Evolutionary conservation across 345 rosid genomes (phyloP), one percentile per base, ranked within the genome.

Genomic region (Erysimum cheiranthoides): DNA sequence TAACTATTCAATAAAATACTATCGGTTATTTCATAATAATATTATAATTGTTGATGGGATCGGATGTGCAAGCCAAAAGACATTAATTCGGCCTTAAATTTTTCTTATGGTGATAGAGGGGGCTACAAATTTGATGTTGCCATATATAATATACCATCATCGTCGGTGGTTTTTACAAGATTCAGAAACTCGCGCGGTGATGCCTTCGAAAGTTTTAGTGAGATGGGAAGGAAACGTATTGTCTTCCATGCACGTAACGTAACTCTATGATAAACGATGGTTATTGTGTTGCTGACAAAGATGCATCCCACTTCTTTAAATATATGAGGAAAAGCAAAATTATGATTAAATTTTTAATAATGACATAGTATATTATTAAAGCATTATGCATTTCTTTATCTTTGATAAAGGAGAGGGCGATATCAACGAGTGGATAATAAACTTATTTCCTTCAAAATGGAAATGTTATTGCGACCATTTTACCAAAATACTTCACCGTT

Each of bases 401-500:
- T 27, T 53, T 11, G n/a, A 28, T 12, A 13, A 27, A 53, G 36
- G 59, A 28, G 36, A 28, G 59, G 59, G 36, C 36, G 6, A 21
- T 4, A 50, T 10, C 30, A 50, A 49, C 12, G 5, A 47, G 52
- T 47, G 21, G 56, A 21, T 25, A 5, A 51, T 25, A 51, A 51
- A 53, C 58, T 53, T 28, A 25, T 51, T 25, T 27, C 34, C 34
- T 25, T 25, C 58, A 52, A 52, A 10, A 25, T 25, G 57, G 54
- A 25, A 10, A 5, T 52, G 31, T 27, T 52, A 28, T 3, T 54
- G 60, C 17, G 18, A 27, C 36, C 17, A 18, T 54, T 54, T 56
- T 30, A 56, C 61, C 39, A 56, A 56, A 56, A 56, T n/a, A 57
- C 61, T 32, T 57, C 40, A 57, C 39, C 61, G 25, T 32, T 32